Percentiles rank a stretch among this genome's conserved stretches.
These are phyloP conservation scores for Arabidopsis hybrid DNA, from an alignment of 441 rosid genomes.

Conservation along the genomic window DNA sequence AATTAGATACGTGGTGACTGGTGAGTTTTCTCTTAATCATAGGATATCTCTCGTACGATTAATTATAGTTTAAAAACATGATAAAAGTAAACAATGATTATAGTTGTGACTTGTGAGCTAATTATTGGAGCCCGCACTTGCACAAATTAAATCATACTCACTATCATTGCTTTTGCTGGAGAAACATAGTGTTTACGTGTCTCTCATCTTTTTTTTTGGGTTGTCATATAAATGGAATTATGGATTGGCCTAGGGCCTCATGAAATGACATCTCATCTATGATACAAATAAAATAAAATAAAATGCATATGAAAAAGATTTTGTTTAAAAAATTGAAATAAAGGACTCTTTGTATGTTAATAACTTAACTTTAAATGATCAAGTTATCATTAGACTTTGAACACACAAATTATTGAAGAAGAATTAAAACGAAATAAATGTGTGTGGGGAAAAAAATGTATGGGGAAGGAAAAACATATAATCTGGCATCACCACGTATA, in stretches of 20 bases:
- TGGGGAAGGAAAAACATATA: not conserved
- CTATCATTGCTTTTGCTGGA: not conserved
- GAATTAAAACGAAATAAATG: not conserved
- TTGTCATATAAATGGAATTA: not conserved
- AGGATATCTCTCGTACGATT: no score
- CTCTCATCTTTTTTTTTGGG: not conserved
- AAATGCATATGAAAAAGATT: no score
- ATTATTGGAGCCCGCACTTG: slow-evolving; percentile 4
- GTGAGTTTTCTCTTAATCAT: not conserved
- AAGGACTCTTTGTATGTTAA: not conserved
- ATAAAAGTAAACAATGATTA: not conserved
- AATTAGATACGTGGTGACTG: not conserved
- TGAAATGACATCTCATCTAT: not conserved
- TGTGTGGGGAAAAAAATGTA: not conserved
- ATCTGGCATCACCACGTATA: not conserved
- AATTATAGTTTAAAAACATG: not conserved
- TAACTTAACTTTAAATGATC: not conserved
- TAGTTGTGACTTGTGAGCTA: not conserved
- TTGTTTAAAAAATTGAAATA: not conserved
- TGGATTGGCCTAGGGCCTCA: not conserved
- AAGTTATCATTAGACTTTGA: not conserved
- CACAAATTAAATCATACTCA: not conserved
- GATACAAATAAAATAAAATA: not conserved
- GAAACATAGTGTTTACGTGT: slow-evolving; percentile 3
- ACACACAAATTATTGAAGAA: not conserved